These are phyloP conservation scores for Ganoderma resinaceum DNA, from an alignment of 1,284 basidiomycete species.

Conservation along the genomic window DNA sequence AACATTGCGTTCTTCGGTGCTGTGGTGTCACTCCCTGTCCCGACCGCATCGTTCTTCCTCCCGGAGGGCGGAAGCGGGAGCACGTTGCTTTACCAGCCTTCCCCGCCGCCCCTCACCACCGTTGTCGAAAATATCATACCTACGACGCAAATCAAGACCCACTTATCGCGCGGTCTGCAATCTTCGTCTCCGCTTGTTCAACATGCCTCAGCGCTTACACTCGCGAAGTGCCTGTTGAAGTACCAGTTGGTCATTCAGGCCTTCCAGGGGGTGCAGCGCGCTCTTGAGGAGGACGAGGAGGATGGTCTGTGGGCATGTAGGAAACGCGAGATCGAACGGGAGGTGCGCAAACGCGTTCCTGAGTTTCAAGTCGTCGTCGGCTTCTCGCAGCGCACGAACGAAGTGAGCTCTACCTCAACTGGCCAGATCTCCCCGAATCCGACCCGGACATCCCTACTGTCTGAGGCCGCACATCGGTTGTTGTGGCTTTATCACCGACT, in stretches of 20 bases:
- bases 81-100: slow-evolving; percentile 58
- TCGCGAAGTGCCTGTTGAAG: slow-evolving; percentile 79
- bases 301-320: slow-evolving; percentile 76
- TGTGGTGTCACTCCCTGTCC: slow-evolving; percentile 80
- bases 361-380: slow-evolving; percentile 86
- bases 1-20: slow-evolving; percentile 85
- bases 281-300: slow-evolving; percentile 66
- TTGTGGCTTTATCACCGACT: slow-evolving; percentile 86
- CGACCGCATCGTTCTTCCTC: slow-evolving; percentile 67
- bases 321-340: slow-evolving; percentile 71
- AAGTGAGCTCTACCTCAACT: slow-evolving; percentile 16
- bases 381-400: slow-evolving; percentile 64
- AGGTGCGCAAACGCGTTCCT: slow-evolving; percentile 80
- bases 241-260: slow-evolving; percentile 60
- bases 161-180: slow-evolving; percentile 84
- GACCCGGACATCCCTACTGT: slow-evolving; percentile 63
- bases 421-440: slow-evolving; percentile 40
- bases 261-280: slow-evolving; percentile 58
- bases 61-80: slow-evolving; percentile 41
- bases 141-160: slow-evolving; percentile 68
- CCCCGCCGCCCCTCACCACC: slow-evolving; percentile 73
- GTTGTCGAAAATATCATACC: slow-evolving; percentile 84
- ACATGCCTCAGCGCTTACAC: slow-evolving; percentile 79
- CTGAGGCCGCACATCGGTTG: slow-evolving; percentile 81
- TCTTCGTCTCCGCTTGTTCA: slow-evolving; percentile 78